Evolutionary conservation across 2,329 filamentous ascomycete species (phyloP).

Genomic region (Pseudogymnoascus sp.): DNA sequence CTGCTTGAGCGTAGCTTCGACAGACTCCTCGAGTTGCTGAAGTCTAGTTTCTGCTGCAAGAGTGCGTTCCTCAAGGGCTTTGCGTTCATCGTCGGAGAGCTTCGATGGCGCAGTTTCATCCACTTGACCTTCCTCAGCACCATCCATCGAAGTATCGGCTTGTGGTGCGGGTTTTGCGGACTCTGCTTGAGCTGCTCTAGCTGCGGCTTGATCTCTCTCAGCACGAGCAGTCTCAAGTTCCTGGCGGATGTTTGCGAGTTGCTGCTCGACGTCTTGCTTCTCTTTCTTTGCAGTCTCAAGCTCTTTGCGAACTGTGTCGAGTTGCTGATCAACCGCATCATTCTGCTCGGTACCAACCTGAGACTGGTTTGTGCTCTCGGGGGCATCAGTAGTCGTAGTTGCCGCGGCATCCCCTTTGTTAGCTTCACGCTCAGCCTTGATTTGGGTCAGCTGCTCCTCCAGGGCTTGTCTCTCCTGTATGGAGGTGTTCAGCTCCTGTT

Average conservation of each 20-base stretch:
- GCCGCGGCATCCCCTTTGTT: constrained; percentile 27
- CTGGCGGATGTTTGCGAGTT: constrained; percentile 36
- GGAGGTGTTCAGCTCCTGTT: constrained; percentile 40
- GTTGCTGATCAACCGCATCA: constrained; percentile 40
- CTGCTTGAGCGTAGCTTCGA: constrained; percentile 52
- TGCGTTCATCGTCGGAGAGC: constrained; percentile 50
- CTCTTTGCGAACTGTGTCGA: constrained; percentile 46
- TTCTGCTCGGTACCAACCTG: constrained; percentile 38
- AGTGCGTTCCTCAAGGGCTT: constrained; percentile 54
- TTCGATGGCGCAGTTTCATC: constrained; percentile 29
- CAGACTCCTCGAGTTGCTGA: constrained; percentile 50
- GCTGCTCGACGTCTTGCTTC: constrained; percentile 59
- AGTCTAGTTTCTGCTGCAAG: constrained; percentile 52
- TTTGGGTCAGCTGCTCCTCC: constrained; percentile 30
- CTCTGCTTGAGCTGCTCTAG: constrained; percentile 31
- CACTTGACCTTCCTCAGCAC: constrained; percentile 50
- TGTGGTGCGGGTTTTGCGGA: constrained; percentile 5
- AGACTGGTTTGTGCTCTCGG: constrained; percentile 14
- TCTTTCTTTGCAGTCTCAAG: constrained; percentile 58
- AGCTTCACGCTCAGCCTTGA: constrained; percentile 46
- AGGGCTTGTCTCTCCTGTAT: constrained; percentile 29
- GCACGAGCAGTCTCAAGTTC: constrained; percentile 39
- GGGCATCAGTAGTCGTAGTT: not conserved
- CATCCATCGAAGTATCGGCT: constrained; percentile 30
- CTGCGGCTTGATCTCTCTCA: constrained; percentile 38